phyloP scores from a whole-genome alignment of 2,329 filamentous ascomycete genomes.

The Beauveria varroae region DNA sequence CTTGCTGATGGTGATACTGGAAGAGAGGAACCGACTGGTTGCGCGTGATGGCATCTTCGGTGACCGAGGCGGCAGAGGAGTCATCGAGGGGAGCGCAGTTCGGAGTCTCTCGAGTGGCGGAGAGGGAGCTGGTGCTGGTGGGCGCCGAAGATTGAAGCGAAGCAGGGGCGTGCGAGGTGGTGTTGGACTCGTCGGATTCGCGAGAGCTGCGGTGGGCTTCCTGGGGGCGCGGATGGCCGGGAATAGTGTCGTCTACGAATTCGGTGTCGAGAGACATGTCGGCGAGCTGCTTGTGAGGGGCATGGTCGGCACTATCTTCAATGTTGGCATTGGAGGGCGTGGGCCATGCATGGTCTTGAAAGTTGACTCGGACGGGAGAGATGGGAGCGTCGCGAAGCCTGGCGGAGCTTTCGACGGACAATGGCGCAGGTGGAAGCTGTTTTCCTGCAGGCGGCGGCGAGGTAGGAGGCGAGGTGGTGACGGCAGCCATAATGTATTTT shows the following conservation, averaged over 20 bases:
- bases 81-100: conserved; percentile 37
- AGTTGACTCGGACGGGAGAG: conserved; percentile 50
- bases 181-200: conserved; percentile 44
- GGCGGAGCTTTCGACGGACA: conserved; percentile 28
- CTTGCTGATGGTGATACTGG: conserved; percentile 55
- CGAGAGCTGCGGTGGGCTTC: conserved; percentile 41
- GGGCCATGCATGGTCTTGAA: conserved; percentile 45
- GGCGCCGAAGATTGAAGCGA: conserved; percentile 46
- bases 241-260: conserved; percentile 21
- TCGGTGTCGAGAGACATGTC: conserved; percentile 1
- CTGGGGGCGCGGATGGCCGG: conserved; percentile 25
- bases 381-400: conserved; percentile 44
- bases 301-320: conserved; percentile 29
- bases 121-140: conserved; percentile 50
- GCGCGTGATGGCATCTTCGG: conserved; percentile 35
- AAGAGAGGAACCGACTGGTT: conserved; percentile 46
- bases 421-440: conserved; percentile 28
- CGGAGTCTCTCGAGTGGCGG: conserved; percentile 39
- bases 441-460: conserved; percentile 22
- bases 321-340: conserved; percentile 46
- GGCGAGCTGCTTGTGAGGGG: neutral
- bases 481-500: conserved; percentile 12
- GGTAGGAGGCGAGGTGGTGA: conserved; percentile 27
- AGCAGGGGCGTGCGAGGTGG: conserved; percentile 38
- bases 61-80: conserved; percentile 43